Evolutionary conservation across 2,329 filamentous ascomycete genomes (phyloP), one percentile per base, ranked within the genome.

Genomic region (Reticulascus tulasneorum): DNA sequence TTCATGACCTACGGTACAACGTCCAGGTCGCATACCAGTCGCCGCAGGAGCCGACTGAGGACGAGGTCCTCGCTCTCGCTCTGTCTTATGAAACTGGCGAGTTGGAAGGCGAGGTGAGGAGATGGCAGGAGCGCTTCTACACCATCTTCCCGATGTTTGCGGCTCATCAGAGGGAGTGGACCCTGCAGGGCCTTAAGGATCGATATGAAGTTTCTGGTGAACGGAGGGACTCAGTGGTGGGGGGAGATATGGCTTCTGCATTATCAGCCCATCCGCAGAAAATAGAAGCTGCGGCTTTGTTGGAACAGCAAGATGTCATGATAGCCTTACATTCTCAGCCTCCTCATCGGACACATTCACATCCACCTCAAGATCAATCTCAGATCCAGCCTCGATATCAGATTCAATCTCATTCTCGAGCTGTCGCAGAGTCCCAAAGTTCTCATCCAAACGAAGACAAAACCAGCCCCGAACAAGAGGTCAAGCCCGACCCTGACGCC

Each of bases 1-100:
- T n/a, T n/a, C n/a, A n/a, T n/a, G n/a, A n/a, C 22, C 39, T 42
- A 23, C 23, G 21, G 10, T 42, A 37, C 35, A 9, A 22, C 13
- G 26, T 40, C 23, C 25, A 27, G 2, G 16, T 21, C 12, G 36
- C 23, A 2, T 42, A 40, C 27, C 23, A 31, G 18, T 35, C 28
- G 11, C 17, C 27, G 15, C 7, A 13, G 5, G 39, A 42, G 20
- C 36, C 39, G 13, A 16, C 11, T 3, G 23, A 35, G 9, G 21
- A 23, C 23, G 30, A 35, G 26, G 39, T 39, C 23, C 11, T 40
- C 17, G 36, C 36, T 10, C 26, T 42, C 10, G 23, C 25, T 15
- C 39, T 42, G 7, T 34, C 23, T 28, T 39, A 19, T 20, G 26
- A 27, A 13, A 27, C 36, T 6, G 36, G 36, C 17, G 20, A 26